Conservation (phyloP, 2,329 filamentous ascomycete genomes). For the Ascochyta koolunga region DNA sequence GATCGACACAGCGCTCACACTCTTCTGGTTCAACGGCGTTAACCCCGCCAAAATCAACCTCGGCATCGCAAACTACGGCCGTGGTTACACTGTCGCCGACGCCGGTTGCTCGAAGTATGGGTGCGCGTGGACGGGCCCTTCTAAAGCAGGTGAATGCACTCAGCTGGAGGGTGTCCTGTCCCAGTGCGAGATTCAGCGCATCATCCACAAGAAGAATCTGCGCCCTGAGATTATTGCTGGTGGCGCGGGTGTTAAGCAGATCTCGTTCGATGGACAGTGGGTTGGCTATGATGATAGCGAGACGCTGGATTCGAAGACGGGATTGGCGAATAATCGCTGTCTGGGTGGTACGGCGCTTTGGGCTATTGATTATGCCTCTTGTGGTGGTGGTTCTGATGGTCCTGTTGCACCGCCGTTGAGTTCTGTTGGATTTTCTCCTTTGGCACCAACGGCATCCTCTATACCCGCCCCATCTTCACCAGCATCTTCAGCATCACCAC, state of each 20-base stretch:
- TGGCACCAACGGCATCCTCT: not conserved
- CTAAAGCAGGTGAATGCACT: slow-evolving; percentile 28
- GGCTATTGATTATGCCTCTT: slow-evolving; percentile 27
- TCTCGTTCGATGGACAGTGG: slow-evolving; percentile 49
- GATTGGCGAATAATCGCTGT: slow-evolving; percentile 30
- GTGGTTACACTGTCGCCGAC: slow-evolving; percentile 36
- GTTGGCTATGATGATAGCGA: slow-evolving; percentile 49
- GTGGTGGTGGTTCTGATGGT: not conserved
- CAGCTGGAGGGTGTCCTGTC: slow-evolving; percentile 43
- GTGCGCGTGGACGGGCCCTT: slow-evolving; percentile 28
- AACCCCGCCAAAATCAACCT: slow-evolving; percentile 51
- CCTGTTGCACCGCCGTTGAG: not conserved
- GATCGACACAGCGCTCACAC: slow-evolving; percentile 50
- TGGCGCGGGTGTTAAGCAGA: slow-evolving; percentile 43
- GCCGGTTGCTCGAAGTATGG: slow-evolving; percentile 24
- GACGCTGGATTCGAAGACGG: slow-evolving; percentile 31
- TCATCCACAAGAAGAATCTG: slow-evolving; percentile 30
- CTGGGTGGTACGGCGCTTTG: slow-evolving; percentile 34
- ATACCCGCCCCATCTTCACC: not conserved
- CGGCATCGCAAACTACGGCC: slow-evolving; percentile 57
- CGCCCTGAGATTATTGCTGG: slow-evolving; percentile 30
- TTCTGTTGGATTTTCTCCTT: not conserved
- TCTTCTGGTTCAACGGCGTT: slow-evolving; percentile 56
- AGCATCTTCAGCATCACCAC: not conserved
- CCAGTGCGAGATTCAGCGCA: slow-evolving; percentile 45